These are phyloP conservation scores for Polygonum maritimum DNA, from an alignment of 148 eudicot genomes.

Conservation along the genomic window DNA sequence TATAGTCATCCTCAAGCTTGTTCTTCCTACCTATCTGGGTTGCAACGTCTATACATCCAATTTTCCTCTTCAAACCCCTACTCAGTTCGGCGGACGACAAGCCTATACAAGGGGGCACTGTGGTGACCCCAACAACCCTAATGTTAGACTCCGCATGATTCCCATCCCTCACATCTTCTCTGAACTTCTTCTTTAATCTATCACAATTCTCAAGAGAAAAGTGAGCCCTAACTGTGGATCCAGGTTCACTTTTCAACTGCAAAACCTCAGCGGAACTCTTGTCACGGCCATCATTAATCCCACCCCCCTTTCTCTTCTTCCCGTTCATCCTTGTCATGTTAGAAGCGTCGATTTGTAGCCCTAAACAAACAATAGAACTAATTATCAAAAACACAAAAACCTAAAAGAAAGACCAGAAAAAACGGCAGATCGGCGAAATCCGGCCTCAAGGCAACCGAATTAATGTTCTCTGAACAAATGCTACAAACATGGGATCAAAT, in stretches of 20 bases:
- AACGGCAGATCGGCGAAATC: neutral
- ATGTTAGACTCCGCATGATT: conserved; percentile 29
- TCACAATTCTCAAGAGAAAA: conserved; percentile 52
- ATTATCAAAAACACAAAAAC: neutral
- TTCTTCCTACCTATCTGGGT: conserved; percentile 85
- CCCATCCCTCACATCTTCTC: conserved; percentile 38
- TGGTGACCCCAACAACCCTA: conserved; percentile 51
- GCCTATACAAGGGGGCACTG: conserved; percentile 54
- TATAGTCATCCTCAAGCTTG: conserved; percentile 76
- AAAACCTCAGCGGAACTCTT: conserved; percentile 13
- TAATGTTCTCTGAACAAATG: neutral
- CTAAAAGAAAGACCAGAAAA: neutral
- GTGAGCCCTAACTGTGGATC: conserved; percentile 46
- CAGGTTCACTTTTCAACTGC: conserved; percentile 27
- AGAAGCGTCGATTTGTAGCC: conserved; percentile 2
- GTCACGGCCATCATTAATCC: conserved; percentile 19
- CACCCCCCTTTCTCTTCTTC: conserved; percentile 83
- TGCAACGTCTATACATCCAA: conserved; percentile 70
- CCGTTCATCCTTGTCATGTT: conserved; percentile 22
- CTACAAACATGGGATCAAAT: neutral
- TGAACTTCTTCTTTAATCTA: conserved; percentile 59
- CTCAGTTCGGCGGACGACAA: conserved; percentile 32
- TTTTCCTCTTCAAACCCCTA: conserved; percentile 76
- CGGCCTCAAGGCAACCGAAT: neutral
- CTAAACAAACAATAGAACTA: neutral